phyloP scores from a whole-genome alignment of 73 alveolate species.

The Paramecium caudatum region DNA sequence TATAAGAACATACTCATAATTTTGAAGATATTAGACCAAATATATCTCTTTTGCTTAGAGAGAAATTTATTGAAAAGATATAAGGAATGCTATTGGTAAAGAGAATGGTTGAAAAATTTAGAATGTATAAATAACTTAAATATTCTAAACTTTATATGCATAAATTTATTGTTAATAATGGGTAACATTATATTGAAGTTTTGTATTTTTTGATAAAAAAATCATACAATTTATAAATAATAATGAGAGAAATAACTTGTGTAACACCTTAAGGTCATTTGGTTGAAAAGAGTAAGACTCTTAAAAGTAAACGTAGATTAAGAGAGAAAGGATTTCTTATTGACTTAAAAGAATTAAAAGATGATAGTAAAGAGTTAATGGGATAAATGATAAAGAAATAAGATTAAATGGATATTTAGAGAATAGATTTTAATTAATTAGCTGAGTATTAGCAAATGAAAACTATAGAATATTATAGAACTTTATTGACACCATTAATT shows the following conservation, averaged over 20 bases:
- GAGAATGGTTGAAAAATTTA: slow-evolving; percentile 42
- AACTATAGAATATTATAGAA: slow-evolving; percentile 59
- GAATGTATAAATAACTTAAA: slow-evolving; percentile 37
- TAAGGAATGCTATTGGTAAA: slow-evolving; percentile 36
- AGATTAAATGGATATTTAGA: not conserved
- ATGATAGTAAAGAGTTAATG: not conserved
- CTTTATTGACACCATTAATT: slow-evolving; percentile 17
- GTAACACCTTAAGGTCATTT: slow-evolving; percentile 55
- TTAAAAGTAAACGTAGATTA: slow-evolving; percentile 23
- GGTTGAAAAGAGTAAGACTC: not conserved
- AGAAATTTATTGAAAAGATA: slow-evolving; percentile 8
- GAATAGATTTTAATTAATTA: not conserved
- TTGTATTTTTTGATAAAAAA: not conserved
- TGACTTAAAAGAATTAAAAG: not conserved
- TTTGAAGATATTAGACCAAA: slow-evolving; percentile 26
- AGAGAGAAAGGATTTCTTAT: slow-evolving; percentile 28
- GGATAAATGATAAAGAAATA: not conserved
- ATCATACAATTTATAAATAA: not conserved
- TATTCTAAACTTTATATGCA: not conserved
- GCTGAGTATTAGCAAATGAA: slow-evolving; percentile 44
- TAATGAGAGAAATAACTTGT: slow-evolving; percentile 21
- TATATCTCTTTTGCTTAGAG: slow-evolving; percentile 1
- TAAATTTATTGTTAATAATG: not conserved
- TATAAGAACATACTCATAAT: not conserved
- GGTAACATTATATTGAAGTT: slow-evolving; percentile 26